A percentile compares a stretch with the other conserved stretches of the same genome.
Evolutionary conservation across 805 yeast genomes (phyloP).

Genomic region (Ogataea nitratoaversa): DNA sequence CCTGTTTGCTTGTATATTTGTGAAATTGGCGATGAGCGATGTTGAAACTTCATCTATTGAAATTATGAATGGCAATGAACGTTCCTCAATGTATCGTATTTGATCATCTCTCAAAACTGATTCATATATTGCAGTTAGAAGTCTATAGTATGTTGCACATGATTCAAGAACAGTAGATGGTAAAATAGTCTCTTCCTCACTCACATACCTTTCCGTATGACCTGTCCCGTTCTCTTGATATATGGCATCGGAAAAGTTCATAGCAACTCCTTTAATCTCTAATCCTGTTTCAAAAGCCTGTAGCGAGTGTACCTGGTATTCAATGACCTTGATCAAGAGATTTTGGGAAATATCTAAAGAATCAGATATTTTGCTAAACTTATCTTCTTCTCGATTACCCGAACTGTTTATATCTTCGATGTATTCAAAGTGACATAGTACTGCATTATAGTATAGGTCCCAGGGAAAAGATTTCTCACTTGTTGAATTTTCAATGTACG

Average conservation of each 20-base stretch:
- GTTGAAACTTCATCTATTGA: conserved; percentile 15
- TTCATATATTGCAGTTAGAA: conserved; percentile 26
- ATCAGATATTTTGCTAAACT: conserved; percentile 13
- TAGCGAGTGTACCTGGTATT: conserved; percentile 12
- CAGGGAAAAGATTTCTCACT: conserved; percentile 21
- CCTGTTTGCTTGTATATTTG: conserved; percentile 12
- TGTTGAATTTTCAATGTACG: conserved; percentile 27
- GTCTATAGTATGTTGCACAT: conserved; percentile 22
- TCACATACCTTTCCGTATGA: conserved; percentile 2
- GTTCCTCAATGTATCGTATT: neutral
- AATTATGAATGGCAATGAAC: conserved; percentile 6
- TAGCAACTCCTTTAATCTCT: no score
- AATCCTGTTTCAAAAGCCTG: no score
- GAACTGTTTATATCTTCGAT: conserved; percentile 35
- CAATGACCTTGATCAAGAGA: conserved; percentile 28
- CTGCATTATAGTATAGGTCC: conserved; percentile 46
- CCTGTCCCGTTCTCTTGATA: neutral
- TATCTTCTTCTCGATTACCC: conserved; percentile 10
- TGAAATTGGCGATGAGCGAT: conserved; percentile 11
- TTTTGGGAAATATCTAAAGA: conserved; percentile 18
- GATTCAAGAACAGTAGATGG: conserved; percentile 28
- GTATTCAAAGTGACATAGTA: conserved; percentile 43
- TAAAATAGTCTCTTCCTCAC: conserved; percentile 20
- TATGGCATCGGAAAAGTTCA: no score
- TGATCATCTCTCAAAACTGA: conserved; percentile 10